These are phyloP conservation scores for Ambrosiella xylebori DNA, from an alignment of 2,329 filamentous ascomycete genomes.

Conservation along the genomic window DNA sequence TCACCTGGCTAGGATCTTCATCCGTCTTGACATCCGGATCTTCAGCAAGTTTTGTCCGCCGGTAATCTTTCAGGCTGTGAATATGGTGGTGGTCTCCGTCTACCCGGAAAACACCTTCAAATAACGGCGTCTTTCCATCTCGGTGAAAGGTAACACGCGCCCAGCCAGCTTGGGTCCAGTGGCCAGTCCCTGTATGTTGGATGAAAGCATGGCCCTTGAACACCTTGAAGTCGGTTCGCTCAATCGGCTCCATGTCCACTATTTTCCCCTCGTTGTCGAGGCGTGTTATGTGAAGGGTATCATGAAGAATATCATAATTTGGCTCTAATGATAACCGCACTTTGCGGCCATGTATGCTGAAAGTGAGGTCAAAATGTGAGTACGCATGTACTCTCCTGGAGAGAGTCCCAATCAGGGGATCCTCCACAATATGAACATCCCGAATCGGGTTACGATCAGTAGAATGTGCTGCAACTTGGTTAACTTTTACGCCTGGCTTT, in stretches of 20 bases:
- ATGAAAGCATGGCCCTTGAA: constrained; percentile 69
- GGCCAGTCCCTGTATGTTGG: constrained; percentile 36
- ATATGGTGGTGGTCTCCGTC: constrained; percentile 74
- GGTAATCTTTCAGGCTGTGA: constrained; percentile 57
- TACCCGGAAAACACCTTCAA: constrained; percentile 77
- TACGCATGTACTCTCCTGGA: constrained; percentile 63
- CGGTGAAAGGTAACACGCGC: constrained; percentile 60
- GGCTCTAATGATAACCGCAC: constrained; percentile 71
- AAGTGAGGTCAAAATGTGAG: constrained; percentile 71
- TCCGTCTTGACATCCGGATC: constrained; percentile 48
- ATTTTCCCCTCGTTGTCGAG: constrained; percentile 56
- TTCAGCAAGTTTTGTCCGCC: constrained; percentile 48
- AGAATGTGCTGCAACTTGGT: constrained; percentile 42
- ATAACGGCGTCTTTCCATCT: constrained; percentile 65
- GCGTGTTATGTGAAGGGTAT: constrained; percentile 58
- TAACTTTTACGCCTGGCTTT: neutral
- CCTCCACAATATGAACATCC: constrained; percentile 54
- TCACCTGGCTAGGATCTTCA: constrained; percentile 44
- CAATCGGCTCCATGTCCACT: constrained; percentile 46
- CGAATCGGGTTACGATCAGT: constrained; percentile 58
- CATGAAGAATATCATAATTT: constrained; percentile 74
- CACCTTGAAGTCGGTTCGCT: constrained; percentile 59
- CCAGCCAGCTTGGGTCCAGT: constrained; percentile 75
- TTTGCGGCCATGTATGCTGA: constrained; percentile 53
- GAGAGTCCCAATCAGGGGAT: constrained; percentile 60